Evolutionary conservation across 169 alveolate genomes (phyloP), one percentile per base, ranked within the genome.

Genomic region (Cryptosporidium baileyi): DNA sequence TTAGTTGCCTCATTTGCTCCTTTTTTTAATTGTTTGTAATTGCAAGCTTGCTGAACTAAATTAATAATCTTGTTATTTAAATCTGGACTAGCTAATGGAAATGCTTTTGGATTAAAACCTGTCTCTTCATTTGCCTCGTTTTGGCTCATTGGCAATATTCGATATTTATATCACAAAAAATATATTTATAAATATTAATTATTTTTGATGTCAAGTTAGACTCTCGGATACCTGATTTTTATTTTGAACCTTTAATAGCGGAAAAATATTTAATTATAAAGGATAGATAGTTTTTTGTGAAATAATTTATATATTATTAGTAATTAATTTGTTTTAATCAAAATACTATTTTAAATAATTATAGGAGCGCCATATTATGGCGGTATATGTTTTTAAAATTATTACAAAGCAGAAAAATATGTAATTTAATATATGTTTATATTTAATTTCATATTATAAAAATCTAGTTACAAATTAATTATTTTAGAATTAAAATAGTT

Each of bases 1-100:
- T 98, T 98, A 1, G 99, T 97, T 41, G 99, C 97, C 80, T 97
- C 97, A 80, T 96, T 96, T 3, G 98, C 98, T 7, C 98, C 98
- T 80, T 96, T 96, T 82, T 93, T 95, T 52, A 97, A 92, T 92
- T 97, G 98, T 91, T 95, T 95, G 92, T 96, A 96, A 90, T 94
- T 95, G 61, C 95, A 88, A 1, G 98, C 98, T 90, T 96, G 96
- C 81, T 96, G 97, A 17, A 96, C 95, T 30, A 95, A 89, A 67
- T 95, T 98, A 60, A 96, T 89, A 38, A 96, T 91, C 45, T 88
- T 81, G 81, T 93, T 89, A 80, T 93, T 93, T 79, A 94, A 88
- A 67, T 94, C 97, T 11, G 92, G 95, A 13, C 95, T 89, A 28
- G 97, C 97, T 51, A 94, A 91, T 15, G 97, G 97, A 67, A 92